Percentiles rank a stretch among this genome's conserved stretches.
Conservation (phyloP, 139 green algal species). For the Edaphochlamys debaryana region DNA sequence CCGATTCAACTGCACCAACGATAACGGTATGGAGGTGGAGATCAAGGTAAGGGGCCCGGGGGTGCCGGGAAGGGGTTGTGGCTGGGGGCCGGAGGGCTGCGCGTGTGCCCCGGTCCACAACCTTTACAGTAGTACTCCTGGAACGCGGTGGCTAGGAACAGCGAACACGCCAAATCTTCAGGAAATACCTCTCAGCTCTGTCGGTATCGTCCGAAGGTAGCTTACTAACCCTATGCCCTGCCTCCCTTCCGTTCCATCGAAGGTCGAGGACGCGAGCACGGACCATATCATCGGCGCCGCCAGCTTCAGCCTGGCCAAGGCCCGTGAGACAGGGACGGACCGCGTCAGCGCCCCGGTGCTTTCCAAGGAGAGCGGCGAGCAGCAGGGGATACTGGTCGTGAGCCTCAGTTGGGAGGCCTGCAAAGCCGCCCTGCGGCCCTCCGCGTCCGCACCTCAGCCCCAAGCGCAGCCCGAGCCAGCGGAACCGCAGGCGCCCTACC, state of each 20-base stretch:
- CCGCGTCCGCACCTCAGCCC: not conserved
- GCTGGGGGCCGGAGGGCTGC: not conserved
- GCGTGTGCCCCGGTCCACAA: not conserved
- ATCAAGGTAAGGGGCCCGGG: too few relatives aligned
- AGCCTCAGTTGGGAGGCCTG: not conserved
- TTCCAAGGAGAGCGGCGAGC: not conserved
- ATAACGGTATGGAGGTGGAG: constrained; percentile 13
- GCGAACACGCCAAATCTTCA: too few relatives aligned
- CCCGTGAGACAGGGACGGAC: constrained; percentile 8
- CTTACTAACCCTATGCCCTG: too few relatives aligned
- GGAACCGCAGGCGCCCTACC: not conserved
- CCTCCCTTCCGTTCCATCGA: too few relatives aligned
- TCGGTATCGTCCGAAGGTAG: too few relatives aligned
- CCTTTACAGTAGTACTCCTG: too few relatives aligned
- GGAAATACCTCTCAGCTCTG: not conserved
- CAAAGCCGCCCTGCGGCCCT: not conserved
- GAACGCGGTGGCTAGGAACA: too few relatives aligned
- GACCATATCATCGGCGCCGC: constrained; percentile 8
- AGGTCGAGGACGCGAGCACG: not conserved
- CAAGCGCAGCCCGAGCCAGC: not conserved
- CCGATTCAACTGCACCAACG: constrained; percentile 36
- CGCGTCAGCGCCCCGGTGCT: not conserved
- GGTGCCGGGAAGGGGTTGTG: too few relatives aligned
- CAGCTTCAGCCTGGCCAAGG: not conserved
- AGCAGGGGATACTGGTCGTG: constrained; percentile 4